Base-by-base conservation (phyloP, 2,329 filamentous ascomycete species). In the Sporothrix sp. region DNA sequence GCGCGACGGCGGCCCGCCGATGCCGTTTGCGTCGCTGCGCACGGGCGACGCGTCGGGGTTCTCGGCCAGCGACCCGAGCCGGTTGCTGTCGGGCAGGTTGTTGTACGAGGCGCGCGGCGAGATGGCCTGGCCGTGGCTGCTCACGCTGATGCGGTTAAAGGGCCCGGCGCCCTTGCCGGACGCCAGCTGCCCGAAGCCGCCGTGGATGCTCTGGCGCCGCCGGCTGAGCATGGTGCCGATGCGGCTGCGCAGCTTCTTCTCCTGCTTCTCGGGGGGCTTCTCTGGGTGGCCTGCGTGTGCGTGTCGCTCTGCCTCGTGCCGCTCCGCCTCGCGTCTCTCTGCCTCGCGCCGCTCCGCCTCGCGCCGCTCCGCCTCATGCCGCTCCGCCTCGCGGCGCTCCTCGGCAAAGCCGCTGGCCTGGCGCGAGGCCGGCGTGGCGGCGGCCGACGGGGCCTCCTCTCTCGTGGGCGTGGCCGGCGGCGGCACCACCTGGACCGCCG, bases 221-320 rank as follows among this genome's bases (percentile, higher is more conserved):
- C 81, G 73, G 25, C 78, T 76, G 39, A 87, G 74, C 70, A 87
- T 82, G 11, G 83, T 87, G 14, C 84, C 83, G 48, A 87, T 73
- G 50, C 82, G 75, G 59, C 77, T 79, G 42, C 81, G 73, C 37
- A 81, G 61, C 58, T 75, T 79, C 20, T 46, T 43, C 21, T 52
- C 50, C 2, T 20, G 10, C 20, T 35, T 46, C 1, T 35, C 43
- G 10, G 42, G 13, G 14, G 27, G 3, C 25, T 18, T 42, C 9
- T 37, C n/a, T n/a, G n/a, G n/a, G n/a, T n/a, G n/a, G n/a, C 35
- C 39, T 28, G 27, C 7, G 14, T 13, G 28, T 23, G 28, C 28
- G 23, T 45, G 7, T 35, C 30, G 30, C 32, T 37, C 44, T 37
- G n/a, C n/a, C n/a, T n/a, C n/a, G n/a, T n/a, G n/a, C n/a, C n/a